A percentile compares a stretch with the other conserved stretches of the same genome.
These are phyloP conservation scores for Inga oerstediana DNA, from an alignment of 306 rosid species.

Conservation along the genomic window DNA sequence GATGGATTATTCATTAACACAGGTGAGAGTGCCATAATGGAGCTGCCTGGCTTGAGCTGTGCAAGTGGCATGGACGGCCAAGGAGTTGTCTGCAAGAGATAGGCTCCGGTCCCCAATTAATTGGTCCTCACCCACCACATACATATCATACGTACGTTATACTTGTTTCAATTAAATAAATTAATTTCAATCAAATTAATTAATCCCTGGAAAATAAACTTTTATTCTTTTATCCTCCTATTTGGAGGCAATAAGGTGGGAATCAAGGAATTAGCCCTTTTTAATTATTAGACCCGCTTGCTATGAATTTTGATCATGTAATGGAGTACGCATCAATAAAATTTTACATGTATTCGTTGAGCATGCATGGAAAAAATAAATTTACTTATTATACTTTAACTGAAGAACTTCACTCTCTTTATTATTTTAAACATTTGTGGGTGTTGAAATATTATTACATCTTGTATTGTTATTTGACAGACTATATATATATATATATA, in stretches of 20 bases:
- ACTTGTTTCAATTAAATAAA: not conserved
- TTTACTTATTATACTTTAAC: not conserved
- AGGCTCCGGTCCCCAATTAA: not conserved
- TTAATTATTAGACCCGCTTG: too few species aligned
- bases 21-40: not conserved
- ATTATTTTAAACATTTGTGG: not conserved
- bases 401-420: not conserved
- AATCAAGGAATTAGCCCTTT: too few species aligned
- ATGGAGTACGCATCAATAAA: not conserved
- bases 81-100: conserved; percentile 61
- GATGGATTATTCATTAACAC: not conserved
- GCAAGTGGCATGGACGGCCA: conserved; percentile 44
- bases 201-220: too few species aligned
- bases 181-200: not conserved
- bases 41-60: conserved; percentile 45
- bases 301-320: not conserved
- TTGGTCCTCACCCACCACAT: too few species aligned
- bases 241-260: too few species aligned
- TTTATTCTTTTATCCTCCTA: not conserved
- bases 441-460: too few species aligned
- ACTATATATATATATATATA: too few species aligned
- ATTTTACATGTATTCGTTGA: not conserved
- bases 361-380: not conserved
- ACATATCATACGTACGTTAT: too few species aligned
- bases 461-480: too few species aligned